phyloP scores from a whole-genome alignment of 306 rosid genomes.

The Rubus idaeus region DNA sequence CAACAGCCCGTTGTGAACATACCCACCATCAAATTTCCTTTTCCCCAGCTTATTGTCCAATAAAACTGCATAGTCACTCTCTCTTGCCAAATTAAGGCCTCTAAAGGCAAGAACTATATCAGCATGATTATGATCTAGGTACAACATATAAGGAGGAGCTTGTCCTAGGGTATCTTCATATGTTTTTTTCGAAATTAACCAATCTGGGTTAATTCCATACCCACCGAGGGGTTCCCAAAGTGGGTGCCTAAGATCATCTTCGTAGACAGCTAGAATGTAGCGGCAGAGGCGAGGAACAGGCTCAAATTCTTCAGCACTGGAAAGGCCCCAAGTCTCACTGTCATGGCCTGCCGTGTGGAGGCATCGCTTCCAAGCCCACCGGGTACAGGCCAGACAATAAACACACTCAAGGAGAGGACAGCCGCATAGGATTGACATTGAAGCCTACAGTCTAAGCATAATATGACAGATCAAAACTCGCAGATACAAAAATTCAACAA shows the following conservation, averaged over 20 bases:
- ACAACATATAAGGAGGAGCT: slow-evolving; percentile 78
- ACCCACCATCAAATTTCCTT: slow-evolving; percentile 86
- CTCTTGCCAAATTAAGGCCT: slow-evolving; percentile 85
- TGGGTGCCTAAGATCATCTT: slow-evolving; percentile 73
- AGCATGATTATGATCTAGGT: slow-evolving; percentile 70
- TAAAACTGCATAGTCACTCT: slow-evolving; percentile 84
- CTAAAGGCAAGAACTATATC: slow-evolving; percentile 86
- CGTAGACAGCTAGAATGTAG: slow-evolving; percentile 81
- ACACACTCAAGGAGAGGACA: slow-evolving; percentile 89
- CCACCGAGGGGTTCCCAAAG: slow-evolving; percentile 85
- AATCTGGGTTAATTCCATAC: slow-evolving; percentile 77
- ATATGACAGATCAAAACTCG: slow-evolving; percentile 22
- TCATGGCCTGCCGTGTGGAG: slow-evolving; percentile 95
- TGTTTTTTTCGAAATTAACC: slow-evolving; percentile 48
- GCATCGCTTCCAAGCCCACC: slow-evolving; percentile 95
- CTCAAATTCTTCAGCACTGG: slow-evolving; percentile 74
- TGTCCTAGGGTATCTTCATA: slow-evolving; percentile 60
- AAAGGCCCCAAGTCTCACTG: slow-evolving; percentile 89
- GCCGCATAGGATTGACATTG: slow-evolving; percentile 79
- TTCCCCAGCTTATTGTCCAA: slow-evolving; percentile 79
- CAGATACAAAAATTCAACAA: slow-evolving; percentile 16
- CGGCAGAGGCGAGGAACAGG: slow-evolving; percentile 90
- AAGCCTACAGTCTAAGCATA: slow-evolving; percentile 29
- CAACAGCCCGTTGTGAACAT: slow-evolving; percentile 92
- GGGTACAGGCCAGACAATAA: slow-evolving; percentile 82